phyloP scores from a whole-genome alignment of 2,329 filamentous ascomycete genomes.

The Botrytis sinoallii region DNA sequence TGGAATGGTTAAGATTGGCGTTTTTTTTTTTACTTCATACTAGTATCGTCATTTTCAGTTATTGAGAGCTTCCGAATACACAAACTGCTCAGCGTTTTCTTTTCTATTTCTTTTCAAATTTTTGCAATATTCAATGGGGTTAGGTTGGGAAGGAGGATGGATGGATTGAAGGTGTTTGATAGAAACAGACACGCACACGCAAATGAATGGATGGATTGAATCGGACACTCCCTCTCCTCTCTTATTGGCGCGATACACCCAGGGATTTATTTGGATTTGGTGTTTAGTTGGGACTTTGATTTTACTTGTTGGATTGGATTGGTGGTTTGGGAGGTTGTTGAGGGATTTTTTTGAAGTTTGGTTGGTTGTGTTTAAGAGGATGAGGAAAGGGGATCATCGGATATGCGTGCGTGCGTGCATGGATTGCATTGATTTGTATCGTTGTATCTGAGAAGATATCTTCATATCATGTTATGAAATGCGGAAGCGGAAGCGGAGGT shows the following conservation, averaged over 20 bases:
- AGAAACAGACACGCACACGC: not conserved
- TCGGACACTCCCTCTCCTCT: not conserved
- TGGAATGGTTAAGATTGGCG: conserved; percentile 2
- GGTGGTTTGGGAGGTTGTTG: not conserved
- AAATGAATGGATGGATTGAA: not conserved
- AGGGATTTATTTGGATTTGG: not conserved
- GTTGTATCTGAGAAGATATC: not conserved
- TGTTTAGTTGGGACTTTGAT: not conserved
- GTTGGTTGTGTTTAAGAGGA: not conserved
- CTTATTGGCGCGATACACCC: not conserved
- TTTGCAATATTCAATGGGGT: not conserved
- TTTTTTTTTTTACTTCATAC: conserved; percentile 1
- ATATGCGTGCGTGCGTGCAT: not conserved
- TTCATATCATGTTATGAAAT: not conserved
- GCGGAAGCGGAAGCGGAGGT: not conserved
- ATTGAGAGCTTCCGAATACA: conserved; percentile 11
- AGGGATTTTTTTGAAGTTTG: not conserved
- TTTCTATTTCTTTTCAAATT: not conserved
- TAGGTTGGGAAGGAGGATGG: not conserved
- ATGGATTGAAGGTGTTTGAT: conserved; percentile 1
- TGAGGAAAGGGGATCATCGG: not conserved
- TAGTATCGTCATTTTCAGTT: not conserved
- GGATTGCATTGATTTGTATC: not conserved
- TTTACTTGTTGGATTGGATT: not conserved
- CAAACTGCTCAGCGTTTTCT: not conserved